A percentile compares a stretch with the other conserved stretches of the same genome.
phyloP scores from a whole-genome alignment of 495 filamentous ascomycete species.

The Penicillium cosmopolitanum region DNA sequence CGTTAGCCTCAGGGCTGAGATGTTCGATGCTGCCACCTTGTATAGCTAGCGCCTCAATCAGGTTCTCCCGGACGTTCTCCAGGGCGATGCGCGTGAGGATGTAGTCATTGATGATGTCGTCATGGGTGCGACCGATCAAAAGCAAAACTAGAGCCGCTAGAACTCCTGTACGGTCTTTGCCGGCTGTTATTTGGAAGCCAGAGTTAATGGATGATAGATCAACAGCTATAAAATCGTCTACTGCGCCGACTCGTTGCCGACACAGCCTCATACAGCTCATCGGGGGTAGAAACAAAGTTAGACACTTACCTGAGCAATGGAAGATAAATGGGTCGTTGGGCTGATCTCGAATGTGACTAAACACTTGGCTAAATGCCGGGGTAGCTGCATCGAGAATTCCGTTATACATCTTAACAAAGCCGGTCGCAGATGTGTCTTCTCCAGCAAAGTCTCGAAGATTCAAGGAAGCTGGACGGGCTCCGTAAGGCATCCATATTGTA shows the following conservation, averaged over 20 bases:
- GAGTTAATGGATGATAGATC: constrained; percentile 8
- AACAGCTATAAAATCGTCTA: neutral
- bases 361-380: constrained; percentile 35
- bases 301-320: constrained; percentile 62
- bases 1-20: constrained; percentile 28
- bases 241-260: neutral
- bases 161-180: constrained; percentile 68
- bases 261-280: neutral
- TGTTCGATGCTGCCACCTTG: constrained; percentile 27
- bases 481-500: constrained; percentile 51
- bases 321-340: constrained; percentile 49
- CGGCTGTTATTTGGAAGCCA: constrained; percentile 41
- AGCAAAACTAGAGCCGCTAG: constrained; percentile 59
- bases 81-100: constrained; percentile 35
- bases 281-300: neutral
- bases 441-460: constrained; percentile 59
- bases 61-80: constrained; percentile 30
- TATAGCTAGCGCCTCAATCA: constrained; percentile 25
- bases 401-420: constrained; percentile 58
- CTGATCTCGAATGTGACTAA: constrained; percentile 46
- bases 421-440: constrained; percentile 55
- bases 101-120: constrained; percentile 56
- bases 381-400: constrained; percentile 47
- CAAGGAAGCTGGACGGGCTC: constrained; percentile 31
- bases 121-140: constrained; percentile 50